Percentiles rank a stretch among this genome's conserved stretches.
Conservation (phyloP, 2,329 filamentous ascomycete species). For the Leptographium flavum region DNA sequence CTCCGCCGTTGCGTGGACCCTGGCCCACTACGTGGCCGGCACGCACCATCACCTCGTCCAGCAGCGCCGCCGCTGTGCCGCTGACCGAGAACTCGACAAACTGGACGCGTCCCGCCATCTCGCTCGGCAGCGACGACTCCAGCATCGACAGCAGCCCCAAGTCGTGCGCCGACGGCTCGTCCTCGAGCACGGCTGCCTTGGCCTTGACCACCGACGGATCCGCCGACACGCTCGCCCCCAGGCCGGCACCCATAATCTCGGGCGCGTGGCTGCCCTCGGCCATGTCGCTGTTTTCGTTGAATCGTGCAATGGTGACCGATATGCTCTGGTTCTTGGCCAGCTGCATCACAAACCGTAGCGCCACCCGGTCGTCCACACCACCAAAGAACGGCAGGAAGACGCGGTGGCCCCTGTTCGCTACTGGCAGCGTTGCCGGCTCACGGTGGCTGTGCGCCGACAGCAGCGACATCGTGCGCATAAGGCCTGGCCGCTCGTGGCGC, state of each 20-base stretch:
- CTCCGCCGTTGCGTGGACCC: slow-evolving; percentile 50
- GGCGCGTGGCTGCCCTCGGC: slow-evolving; percentile 6
- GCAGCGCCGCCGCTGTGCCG: slow-evolving; percentile 20
- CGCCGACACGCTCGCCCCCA: not conserved
- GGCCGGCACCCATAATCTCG: not conserved
- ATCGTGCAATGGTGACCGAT: slow-evolving; percentile 60
- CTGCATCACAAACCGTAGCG: slow-evolving; percentile 69
- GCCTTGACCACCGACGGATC: slow-evolving; percentile 2
- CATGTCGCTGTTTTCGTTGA: slow-evolving; percentile 17
- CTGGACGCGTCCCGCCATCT: slow-evolving; percentile 19
- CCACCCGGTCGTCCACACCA: slow-evolving; percentile 65
- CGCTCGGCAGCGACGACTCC: slow-evolving; percentile 19
- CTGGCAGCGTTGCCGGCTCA: slow-evolving; percentile 42
- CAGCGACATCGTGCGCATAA: slow-evolving; percentile 36
- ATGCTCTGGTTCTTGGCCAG: slow-evolving; percentile 66
- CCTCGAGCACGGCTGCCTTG: slow-evolving; percentile 10
- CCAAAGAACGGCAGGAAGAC: slow-evolving; percentile 83
- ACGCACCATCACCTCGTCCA: slow-evolving; percentile 32
- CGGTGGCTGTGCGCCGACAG: slow-evolving; percentile 45
- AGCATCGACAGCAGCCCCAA: slow-evolving; percentile 20
- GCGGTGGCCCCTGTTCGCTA: slow-evolving; percentile 59
- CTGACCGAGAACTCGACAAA: slow-evolving; percentile 35
- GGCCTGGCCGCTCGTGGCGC: slow-evolving; percentile 19
- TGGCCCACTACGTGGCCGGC: slow-evolving; percentile 45
- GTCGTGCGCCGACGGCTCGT: slow-evolving; percentile 21